A percentile compares a stretch with the other conserved stretches of the same genome.
These are phyloP conservation scores for Puccinia horiana DNA, from an alignment of 1,284 basidiomycete species.

Conservation along the genomic window DNA sequence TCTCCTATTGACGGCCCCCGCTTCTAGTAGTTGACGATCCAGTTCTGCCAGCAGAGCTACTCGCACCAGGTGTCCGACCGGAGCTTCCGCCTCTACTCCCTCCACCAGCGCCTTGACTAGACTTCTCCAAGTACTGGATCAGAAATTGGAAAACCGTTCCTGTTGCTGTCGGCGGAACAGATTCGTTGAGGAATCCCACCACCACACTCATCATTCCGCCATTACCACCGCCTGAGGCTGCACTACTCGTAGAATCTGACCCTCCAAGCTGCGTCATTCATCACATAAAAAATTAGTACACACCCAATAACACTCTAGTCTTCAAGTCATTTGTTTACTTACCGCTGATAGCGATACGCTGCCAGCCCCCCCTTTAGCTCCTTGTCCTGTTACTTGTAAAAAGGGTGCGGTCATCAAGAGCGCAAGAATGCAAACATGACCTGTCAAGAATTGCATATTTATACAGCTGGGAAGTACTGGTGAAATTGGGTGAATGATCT, in stretches of 20 bases:
- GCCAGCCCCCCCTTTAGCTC: too few relatives aligned
- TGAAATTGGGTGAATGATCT: too few relatives aligned
- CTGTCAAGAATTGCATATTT: neutral
- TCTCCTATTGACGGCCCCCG: too few relatives aligned
- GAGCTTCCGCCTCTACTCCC: neutral
- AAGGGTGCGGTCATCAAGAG: neutral
- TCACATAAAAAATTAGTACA: too few relatives aligned
- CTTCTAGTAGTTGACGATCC: conserved; percentile 45
- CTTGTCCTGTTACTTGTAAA: conserved; percentile 3
- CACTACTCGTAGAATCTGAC: too few relatives aligned
- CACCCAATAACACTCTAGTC: too few relatives aligned
- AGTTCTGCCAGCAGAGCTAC: neutral
- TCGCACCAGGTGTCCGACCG: neutral
- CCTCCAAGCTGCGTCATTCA: too few relatives aligned
- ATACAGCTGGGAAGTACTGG: too few relatives aligned
- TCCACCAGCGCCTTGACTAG: neutral
- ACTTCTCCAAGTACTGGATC: neutral
- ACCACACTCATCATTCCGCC: neutral
- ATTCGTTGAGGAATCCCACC: neutral
- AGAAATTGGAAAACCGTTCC: neutral
- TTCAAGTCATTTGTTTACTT: too few relatives aligned
- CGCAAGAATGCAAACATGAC: neutral
- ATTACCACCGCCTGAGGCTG: neutral
- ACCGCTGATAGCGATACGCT: too few relatives aligned
- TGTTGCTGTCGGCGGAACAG: neutral